Percentiles rank a stretch among this genome's conserved stretches.
Evolutionary conservation across 306 rosid genomes (phyloP).

Genomic region (Betula pendula): DNA sequence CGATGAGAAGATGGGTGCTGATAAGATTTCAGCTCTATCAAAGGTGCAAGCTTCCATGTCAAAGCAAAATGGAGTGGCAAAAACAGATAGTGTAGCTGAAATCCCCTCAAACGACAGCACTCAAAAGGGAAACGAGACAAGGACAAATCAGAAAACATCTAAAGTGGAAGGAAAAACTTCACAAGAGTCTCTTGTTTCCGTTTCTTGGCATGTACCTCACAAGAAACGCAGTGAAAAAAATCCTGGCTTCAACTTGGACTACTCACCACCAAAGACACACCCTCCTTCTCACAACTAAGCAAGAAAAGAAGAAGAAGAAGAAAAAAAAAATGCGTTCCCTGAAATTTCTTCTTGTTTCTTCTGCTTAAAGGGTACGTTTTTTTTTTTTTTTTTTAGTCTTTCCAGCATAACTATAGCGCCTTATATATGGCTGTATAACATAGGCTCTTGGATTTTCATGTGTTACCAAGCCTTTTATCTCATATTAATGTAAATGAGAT

Average conservation of each 20-base stretch:
- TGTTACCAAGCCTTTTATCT: background rate
- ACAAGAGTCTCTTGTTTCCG: slow-evolving; percentile 38
- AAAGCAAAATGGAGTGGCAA: slow-evolving; percentile 16
- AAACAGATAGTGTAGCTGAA: slow-evolving; percentile 12
- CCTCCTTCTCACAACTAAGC: slow-evolving; percentile 80
- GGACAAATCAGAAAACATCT: slow-evolving; percentile 4
- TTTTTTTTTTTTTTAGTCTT: slow-evolving; percentile 10
- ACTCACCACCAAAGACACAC: slow-evolving; percentile 76
- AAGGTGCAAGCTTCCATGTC: slow-evolving; percentile 8
- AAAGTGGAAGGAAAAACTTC: slow-evolving; percentile 15
- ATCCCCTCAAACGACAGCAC: slow-evolving; percentile 9
- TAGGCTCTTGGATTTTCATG: background rate
- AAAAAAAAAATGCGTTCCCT: too few species aligned
- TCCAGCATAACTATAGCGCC: too few species aligned
- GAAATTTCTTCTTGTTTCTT: background rate
- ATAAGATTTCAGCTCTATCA: slow-evolving; percentile 6
- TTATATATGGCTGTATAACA: slow-evolving; percentile 11
- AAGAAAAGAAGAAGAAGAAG: background rate
- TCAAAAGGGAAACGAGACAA: slow-evolving; percentile 20
- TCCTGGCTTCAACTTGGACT: slow-evolving; percentile 62
- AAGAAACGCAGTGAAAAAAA: slow-evolving; percentile 53
- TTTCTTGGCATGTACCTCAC: slow-evolving; percentile 57
- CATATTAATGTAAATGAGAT: slow-evolving; percentile 14
- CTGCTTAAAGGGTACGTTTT: background rate
- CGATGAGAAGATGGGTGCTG: slow-evolving; percentile 25